phyloP scores from a whole-genome alignment of 2,329 filamentous ascomycete genomes.

The Sclerotinia borealis region DNA sequence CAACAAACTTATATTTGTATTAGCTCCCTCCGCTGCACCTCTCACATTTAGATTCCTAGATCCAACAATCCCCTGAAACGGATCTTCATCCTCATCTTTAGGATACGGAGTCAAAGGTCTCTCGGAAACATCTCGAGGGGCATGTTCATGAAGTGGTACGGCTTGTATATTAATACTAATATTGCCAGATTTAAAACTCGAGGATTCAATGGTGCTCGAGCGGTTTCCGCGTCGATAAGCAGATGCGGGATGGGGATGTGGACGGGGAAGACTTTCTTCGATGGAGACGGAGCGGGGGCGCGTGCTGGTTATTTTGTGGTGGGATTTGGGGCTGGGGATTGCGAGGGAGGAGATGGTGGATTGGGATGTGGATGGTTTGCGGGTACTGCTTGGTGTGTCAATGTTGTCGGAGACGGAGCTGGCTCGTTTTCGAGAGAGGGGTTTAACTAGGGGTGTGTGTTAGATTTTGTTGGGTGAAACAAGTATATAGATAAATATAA shows the following conservation, averaged over 20 bases:
- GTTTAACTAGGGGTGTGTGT: background rate
- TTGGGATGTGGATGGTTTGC: background rate
- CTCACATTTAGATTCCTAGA: background rate
- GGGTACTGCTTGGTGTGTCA: background rate
- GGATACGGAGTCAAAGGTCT: conserved; percentile 20
- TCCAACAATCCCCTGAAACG: background rate
- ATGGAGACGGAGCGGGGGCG: conserved; percentile 10
- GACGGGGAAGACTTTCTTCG: conserved; percentile 1
- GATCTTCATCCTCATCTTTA: background rate
- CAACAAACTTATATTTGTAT: background rate
- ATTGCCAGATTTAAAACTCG: background rate
- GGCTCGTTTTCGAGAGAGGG: background rate
- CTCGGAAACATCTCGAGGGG: conserved; percentile 5
- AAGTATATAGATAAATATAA: background rate
- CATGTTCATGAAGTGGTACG: background rate
- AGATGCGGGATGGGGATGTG: background rate
- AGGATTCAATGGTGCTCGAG: conserved; percentile 12
- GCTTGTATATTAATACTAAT: background rate
- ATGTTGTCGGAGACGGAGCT: background rate
- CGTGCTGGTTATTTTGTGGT: background rate
- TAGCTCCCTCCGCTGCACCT: background rate
- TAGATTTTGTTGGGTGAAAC: background rate
- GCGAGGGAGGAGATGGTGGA: background rate
- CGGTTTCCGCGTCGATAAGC: conserved; percentile 2
- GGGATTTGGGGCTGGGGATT: background rate